Conservation (phyloP, 495 filamentous ascomycete species). For the Podospora pseudopauciseta region DNA sequence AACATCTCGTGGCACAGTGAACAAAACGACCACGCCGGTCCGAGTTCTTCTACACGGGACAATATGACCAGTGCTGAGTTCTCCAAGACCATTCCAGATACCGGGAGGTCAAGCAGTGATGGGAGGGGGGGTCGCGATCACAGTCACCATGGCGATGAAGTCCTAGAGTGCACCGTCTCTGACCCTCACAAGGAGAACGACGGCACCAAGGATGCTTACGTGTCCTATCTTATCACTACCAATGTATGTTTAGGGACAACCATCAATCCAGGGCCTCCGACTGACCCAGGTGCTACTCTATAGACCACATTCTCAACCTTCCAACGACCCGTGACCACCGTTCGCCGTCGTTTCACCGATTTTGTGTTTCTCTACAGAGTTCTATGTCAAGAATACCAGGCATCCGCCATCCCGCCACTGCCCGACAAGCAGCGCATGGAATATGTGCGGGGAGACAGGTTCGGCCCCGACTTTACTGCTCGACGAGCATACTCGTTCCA, state of each 20-base stretch:
- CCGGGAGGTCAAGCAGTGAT: conserved; percentile 26
- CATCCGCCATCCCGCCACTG: conserved; percentile 87
- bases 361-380: conserved; percentile 96
- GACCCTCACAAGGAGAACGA: conserved; percentile 88
- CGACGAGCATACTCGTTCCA: conserved; percentile 86
- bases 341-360: conserved; percentile 91
- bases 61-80: conserved; percentile 14
- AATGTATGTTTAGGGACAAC: conserved; percentile 48
- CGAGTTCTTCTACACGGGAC: conserved; percentile 22
- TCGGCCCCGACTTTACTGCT: conserved; percentile 88
- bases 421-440: conserved; percentile 99
- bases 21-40: conserved; percentile 22
- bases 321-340: conserved; percentile 67
- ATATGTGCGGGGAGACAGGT: conserved; percentile 93
- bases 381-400: conserved; percentile 79
- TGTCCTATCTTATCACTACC: conserved; percentile 91
- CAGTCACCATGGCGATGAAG: conserved; percentile 69
- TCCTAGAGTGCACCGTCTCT: conserved; percentile 77
- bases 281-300: conserved; percentile 12
- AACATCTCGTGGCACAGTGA: conserved; percentile 49
- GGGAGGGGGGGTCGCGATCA: conserved; percentile 44
- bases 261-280: background rate
- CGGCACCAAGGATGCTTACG: conserved; percentile 95
- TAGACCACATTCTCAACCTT: conserved; percentile 94
- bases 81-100: conserved; percentile 23